These are phyloP conservation scores for Yarrowia deformans DNA, from an alignment of 805 yeast species.

Conservation along the genomic window DNA sequence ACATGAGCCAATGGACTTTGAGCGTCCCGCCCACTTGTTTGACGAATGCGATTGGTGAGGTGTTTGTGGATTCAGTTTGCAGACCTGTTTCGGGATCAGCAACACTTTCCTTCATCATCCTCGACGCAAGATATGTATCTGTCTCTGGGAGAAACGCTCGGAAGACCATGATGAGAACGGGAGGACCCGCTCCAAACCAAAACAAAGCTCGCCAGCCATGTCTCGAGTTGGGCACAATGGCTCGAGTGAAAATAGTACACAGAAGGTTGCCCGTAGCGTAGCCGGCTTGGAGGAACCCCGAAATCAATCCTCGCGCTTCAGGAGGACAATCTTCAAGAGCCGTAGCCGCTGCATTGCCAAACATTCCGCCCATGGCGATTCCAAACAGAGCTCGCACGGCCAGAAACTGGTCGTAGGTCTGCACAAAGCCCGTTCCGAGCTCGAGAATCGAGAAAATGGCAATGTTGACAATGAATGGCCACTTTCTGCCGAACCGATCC, in stretches of 20 bases:
- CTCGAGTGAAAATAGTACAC: slow-evolving; percentile 70
- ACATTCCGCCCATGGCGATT: slow-evolving; percentile 74
- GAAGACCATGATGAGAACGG: slow-evolving; percentile 65
- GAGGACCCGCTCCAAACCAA: slow-evolving; percentile 78
- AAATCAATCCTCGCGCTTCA: slow-evolving; percentile 64
- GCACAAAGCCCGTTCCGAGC: slow-evolving; percentile 70
- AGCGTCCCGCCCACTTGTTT: slow-evolving; percentile 44
- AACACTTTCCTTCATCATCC: slow-evolving; percentile 44
- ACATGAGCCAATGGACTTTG: slow-evolving; percentile 64
- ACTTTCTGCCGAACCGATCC: slow-evolving; percentile 71
- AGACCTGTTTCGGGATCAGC: slow-evolving; percentile 40
- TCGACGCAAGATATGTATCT: slow-evolving; percentile 54
- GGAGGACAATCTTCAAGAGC: slow-evolving; percentile 71
- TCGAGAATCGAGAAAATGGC: slow-evolving; percentile 62
- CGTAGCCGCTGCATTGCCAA: slow-evolving; percentile 69
- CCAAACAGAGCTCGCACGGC: slow-evolving; percentile 72
- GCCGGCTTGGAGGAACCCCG: slow-evolving; percentile 82
- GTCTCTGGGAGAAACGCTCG: slow-evolving; percentile 68
- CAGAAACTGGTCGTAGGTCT: slow-evolving; percentile 64
- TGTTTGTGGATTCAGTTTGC: not conserved
- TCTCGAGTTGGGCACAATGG: slow-evolving; percentile 57
- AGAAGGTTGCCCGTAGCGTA: slow-evolving; percentile 74
- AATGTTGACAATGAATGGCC: slow-evolving; percentile 66
- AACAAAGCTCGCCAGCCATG: slow-evolving; percentile 74
- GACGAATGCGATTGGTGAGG: not conserved